Base-by-base conservation (phyloP, 1,284 basidiomycete species). In the Irpex sp. region DNA sequence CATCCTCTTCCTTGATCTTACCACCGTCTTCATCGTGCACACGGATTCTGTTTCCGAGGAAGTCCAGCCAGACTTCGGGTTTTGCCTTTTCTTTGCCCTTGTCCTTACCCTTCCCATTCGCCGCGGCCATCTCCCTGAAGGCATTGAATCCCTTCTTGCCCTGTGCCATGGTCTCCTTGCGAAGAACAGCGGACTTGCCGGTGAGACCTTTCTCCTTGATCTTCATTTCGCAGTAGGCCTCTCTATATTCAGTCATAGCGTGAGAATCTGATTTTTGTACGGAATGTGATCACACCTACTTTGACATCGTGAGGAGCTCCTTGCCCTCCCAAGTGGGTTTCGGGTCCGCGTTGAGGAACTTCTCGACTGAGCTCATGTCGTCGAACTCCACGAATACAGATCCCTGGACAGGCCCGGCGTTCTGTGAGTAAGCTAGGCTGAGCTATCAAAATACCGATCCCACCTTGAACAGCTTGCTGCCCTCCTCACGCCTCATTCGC, bases 221-320 rank as follows among this genome's bases (percentile, higher is more conserved):
- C 80, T 98, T 99, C 94, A 96, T 97, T 68, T 94, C 87, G 72
- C 95, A 94, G 77, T 98, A 99, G 5, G 82, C 94, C 67, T 91
- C 89, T 74, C 92, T 94, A 69, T n/a, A 13, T 31, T 34, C 19
- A 56, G 3, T 13, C 19, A 26, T 6, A 5, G 26, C 26, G 54
- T 11, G 54, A 49, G 26, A 26, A 26, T 26, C 26, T 26, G 26
- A 26, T 26, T 26, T 26, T 26, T 26, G 26, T 17, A 51, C 11
- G 34, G 13, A 31, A 48, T 48, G 7, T 60, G 26, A 40, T 11
- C 44, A 65, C 9, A 52, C 85, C 63, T 68, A 93, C 91, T 97
- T 97, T 71, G 90, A 83, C 96, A 98, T 97, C 71, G 85, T 86
- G 55, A 92, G 72, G 51, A 98, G 82, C 68, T 93, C 89, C 47